Evolutionary conservation across 2,329 filamentous ascomycete species (phyloP), one percentile per base, ranked within the genome.

Genomic region (Aspergillus fischeri): DNA sequence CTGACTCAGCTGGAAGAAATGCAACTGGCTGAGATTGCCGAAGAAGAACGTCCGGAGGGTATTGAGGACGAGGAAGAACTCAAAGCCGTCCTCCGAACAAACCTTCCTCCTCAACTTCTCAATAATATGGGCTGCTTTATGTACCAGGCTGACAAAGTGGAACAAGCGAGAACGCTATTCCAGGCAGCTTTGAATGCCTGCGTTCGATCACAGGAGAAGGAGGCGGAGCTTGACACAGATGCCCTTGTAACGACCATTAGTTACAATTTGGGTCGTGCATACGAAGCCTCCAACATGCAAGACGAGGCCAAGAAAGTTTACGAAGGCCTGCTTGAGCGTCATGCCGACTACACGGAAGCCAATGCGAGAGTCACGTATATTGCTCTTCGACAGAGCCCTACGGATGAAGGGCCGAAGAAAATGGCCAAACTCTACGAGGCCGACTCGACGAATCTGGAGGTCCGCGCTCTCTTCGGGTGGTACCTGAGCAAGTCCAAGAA

Each of bases 91-190:
- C 80, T 96, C 28, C 87, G 92, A 54, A 90, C 92, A 69, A 81
- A 88, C 57, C 79, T 99, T 1, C 90, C 92, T 1, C 94, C 94
- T 3, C 92, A 96, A 69, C 81, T 97, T 2, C 82, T 99, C 47
- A 99, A 97, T 80, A 99, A 99, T 72, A 96, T 97, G 71, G 94
- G 91, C 4, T 97, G 92, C 74, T 97, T 97, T 76, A 86, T 96
- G 65, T 97, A 91, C 64, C 92, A 96, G 70, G 83, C 86, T 2
- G 92, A 96, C 66, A 92, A 91, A 70, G 87, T 89, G 61, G 85
- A 88, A 21, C 81, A 86, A 60, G 92, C 94, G 24, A 88, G 90
- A 63, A 88, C 93, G 52, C 83, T 95, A 76, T 99, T 97, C 71
- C 91, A 99, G 73, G 87, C 90, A n/a, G 94, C 92, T 0, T 78